A percentile compares a stretch with the other conserved stretches of the same genome.
phyloP scores from a whole-genome alignment of 495 filamentous ascomycete genomes.

The Bombardia bombarda region DNA sequence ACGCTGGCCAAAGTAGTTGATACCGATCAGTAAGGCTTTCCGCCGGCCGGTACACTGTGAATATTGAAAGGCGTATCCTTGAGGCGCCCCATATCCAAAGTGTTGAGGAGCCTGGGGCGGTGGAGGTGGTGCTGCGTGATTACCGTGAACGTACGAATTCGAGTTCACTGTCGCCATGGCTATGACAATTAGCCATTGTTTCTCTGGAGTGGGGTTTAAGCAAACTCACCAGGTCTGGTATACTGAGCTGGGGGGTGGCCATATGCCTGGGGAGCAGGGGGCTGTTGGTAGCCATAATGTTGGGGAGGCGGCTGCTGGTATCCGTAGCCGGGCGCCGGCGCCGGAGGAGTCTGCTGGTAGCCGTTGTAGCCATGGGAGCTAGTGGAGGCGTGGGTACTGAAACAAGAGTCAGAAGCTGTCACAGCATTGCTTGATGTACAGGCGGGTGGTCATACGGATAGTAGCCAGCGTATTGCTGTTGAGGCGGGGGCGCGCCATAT shows the following conservation, averaged over 20 bases:
- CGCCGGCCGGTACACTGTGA: conserved; percentile 78
- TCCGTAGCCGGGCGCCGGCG: conserved; percentile 32
- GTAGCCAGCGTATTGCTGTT: conserved; percentile 32
- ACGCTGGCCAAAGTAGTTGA: conserved; percentile 87
- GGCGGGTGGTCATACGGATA: conserved; percentile 26
- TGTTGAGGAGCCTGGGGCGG: conserved; percentile 48
- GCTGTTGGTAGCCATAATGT: conserved; percentile 25
- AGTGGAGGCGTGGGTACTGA: conserved; percentile 1
- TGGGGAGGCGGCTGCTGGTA: conserved; percentile 40
- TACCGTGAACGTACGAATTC: conserved; percentile 48
- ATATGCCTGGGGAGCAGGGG: conserved; percentile 28
- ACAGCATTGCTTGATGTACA: not conserved
- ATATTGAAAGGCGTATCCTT: conserved; percentile 64
- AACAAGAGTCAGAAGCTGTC: not conserved
- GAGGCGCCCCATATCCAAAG: conserved; percentile 41
- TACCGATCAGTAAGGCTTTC: conserved; percentile 85
- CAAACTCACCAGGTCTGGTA: conserved; percentile 32
- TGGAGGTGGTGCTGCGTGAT: conserved; percentile 45
- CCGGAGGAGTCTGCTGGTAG: conserved; percentile 18
- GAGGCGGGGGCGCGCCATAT: conserved; percentile 29
- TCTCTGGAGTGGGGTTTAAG: not conserved
- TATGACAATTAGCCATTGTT: conserved; percentile 13
- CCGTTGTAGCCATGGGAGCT: conserved; percentile 15
- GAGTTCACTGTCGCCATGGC: conserved; percentile 38
- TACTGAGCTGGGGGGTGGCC: conserved; percentile 32